Percentiles rank a stretch among this genome's conserved stretches.
These are phyloP conservation scores for Diaporthe helianthi DNA, from an alignment of 2,329 filamentous ascomycete genomes.

Conservation along the genomic window DNA sequence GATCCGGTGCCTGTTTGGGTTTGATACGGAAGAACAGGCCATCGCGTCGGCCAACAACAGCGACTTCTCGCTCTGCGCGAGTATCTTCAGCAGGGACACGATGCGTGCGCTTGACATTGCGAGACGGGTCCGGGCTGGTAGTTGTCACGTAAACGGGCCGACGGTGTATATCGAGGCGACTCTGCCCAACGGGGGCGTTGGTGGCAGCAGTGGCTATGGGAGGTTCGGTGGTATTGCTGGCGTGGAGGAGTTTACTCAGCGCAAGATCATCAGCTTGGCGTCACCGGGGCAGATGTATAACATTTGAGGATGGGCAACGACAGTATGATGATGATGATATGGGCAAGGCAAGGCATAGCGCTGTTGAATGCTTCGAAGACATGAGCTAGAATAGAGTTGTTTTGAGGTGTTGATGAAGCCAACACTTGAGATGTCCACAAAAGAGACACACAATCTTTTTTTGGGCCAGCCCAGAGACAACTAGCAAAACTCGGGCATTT, in stretches of 20 bases:
- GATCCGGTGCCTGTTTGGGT: slow-evolving; percentile 64
- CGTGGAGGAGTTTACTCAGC: slow-evolving; percentile 46
- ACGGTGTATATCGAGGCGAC: slow-evolving; percentile 52
- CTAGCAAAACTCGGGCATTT: not conserved
- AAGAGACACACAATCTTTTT: not conserved
- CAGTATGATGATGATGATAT: not conserved
- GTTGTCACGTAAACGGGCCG: slow-evolving; percentile 52
- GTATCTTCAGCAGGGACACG: slow-evolving; percentile 70
- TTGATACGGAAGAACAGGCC: slow-evolving; percentile 68
- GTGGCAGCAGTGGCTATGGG: slow-evolving; percentile 52
- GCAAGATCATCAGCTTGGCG: slow-evolving; percentile 45
- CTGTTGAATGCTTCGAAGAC: no score
- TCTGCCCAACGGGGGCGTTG: slow-evolving; percentile 51
- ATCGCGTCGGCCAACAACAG: slow-evolving; percentile 72
- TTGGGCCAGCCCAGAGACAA: not conserved
- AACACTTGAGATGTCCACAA: not conserved
- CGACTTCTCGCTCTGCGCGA: slow-evolving; percentile 69
- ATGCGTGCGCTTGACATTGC: slow-evolving; percentile 59
- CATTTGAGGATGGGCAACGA: slow-evolving; percentile 31
- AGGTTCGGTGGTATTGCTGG: slow-evolving; percentile 48
- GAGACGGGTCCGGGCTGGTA: slow-evolving; percentile 62
- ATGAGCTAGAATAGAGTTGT: no score
- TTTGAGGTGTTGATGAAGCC: no score
- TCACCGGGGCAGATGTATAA: slow-evolving; percentile 39
- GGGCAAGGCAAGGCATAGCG: no score